A percentile compares a stretch with the other conserved stretches of the same genome.
These are phyloP conservation scores for Ophiosphaerella korrae DNA, from an alignment of 2,329 filamentous ascomycete species.

Conservation along the genomic window DNA sequence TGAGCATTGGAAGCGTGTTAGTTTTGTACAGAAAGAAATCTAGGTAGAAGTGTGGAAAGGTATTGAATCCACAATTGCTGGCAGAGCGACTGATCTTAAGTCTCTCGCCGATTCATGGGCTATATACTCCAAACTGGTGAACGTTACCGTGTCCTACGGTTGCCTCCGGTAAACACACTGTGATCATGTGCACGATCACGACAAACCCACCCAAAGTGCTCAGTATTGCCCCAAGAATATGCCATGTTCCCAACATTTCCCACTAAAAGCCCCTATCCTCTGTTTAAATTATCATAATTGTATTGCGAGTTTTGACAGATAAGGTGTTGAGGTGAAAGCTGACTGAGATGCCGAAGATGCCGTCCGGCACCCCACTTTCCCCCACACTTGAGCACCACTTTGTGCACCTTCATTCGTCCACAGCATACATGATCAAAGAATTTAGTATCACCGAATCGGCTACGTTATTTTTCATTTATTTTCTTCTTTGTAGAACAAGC, in stretches of 20 bases:
- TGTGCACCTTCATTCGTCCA: no score
- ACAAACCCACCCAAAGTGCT: not conserved
- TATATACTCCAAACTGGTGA: no score
- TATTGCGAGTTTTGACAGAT: not conserved
- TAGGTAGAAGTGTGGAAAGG: not conserved
- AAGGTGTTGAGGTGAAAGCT: not conserved
- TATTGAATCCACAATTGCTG: no score
- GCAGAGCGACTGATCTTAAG: no score
- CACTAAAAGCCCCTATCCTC: no score
- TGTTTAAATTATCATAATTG: no score
- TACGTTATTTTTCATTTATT: no score
- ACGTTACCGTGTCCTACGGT: no score
- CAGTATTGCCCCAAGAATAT: not conserved
- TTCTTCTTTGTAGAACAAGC: not conserved
- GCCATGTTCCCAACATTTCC: not conserved
- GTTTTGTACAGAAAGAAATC: not conserved
- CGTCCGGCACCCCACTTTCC: not conserved
- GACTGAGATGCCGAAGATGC: constrained; percentile 7
- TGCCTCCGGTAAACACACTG: no score
- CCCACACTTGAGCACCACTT: not conserved
- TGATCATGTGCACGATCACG: not conserved
- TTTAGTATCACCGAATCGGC: no score
- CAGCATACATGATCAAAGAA: no score
- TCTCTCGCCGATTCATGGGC: no score
- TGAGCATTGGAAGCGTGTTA: not conserved